Evolutionary conservation across 805 yeast genomes (phyloP).

Genomic region (Starmerella floricola): DNA sequence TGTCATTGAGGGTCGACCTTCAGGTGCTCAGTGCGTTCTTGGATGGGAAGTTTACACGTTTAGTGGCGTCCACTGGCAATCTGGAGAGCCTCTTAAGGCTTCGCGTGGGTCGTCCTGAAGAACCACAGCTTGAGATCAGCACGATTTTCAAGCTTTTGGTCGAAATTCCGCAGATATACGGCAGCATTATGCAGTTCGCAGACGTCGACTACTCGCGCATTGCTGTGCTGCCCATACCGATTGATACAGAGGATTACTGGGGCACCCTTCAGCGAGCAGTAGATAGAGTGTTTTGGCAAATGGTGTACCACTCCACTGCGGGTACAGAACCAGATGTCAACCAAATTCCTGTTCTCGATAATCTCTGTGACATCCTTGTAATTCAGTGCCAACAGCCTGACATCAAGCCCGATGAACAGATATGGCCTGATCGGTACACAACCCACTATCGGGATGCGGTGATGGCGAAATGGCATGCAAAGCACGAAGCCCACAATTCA

Average conservation of each 20-base stretch:
- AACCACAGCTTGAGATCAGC: not conserved
- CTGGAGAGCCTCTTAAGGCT: slow-evolving; percentile 8
- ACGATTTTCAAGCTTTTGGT: not conserved
- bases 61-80: slow-evolving; percentile 2
- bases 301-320: not conserved
- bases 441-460: not conserved
- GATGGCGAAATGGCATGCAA: not conserved
- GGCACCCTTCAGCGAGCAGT: slow-evolving; percentile 3
- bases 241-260: not conserved
- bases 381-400: slow-evolving; percentile 3
- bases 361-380: slow-evolving; percentile 7
- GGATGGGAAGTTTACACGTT: slow-evolving; percentile 7
- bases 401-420: not conserved
- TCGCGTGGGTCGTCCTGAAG: not conserved
- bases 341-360: slow-evolving; percentile 8
- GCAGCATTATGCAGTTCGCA: not conserved
- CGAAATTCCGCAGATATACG: not conserved
- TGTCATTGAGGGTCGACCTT: slow-evolving; percentile 5
- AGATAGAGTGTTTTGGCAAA: slow-evolving; percentile 12
- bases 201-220: not conserved
- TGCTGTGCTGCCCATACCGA: slow-evolving; percentile 4
- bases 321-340: not conserved
- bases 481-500: not conserved
- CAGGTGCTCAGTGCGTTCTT: slow-evolving; percentile 13
- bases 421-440: slow-evolving; percentile 13